Conservation (phyloP, 352 stramenopile genomes). For the Blastocystis sp. region DNA sequence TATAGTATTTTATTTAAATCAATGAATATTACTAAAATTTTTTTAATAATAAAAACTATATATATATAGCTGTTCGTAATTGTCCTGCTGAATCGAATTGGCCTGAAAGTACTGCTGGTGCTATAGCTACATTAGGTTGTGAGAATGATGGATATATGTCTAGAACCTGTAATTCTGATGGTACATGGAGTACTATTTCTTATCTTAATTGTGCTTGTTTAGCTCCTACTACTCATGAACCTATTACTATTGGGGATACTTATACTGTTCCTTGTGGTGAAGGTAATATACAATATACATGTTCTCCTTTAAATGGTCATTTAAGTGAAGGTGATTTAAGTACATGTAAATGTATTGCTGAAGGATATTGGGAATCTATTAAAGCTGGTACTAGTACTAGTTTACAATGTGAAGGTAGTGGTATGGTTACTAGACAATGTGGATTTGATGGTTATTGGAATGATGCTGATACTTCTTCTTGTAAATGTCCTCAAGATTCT, state of each 20-base stretch:
- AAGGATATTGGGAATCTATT: slow-evolving; percentile 4
- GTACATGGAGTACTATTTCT: slow-evolving; percentile 14
- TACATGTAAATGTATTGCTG: background rate
- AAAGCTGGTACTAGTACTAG: background rate
- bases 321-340: slow-evolving; percentile 14
- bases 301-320: slow-evolving; percentile 14
- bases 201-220: slow-evolving; percentile 11
- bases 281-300: slow-evolving; percentile 21
- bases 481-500: slow-evolving; percentile 22
- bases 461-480: slow-evolving; percentile 1
- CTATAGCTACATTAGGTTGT: slow-evolving; percentile 7
- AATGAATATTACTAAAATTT: no score
- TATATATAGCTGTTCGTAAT: no score
- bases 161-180: slow-evolving; percentile 34
- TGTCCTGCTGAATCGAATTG: slow-evolving; percentile 15
- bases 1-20: no score
- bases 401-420: background rate
- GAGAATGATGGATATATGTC: no score
- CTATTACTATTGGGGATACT: slow-evolving; percentile 8
- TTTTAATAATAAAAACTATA: no score
- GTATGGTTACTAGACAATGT: slow-evolving; percentile 10
- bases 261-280: slow-evolving; percentile 8
- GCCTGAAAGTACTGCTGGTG: slow-evolving; percentile 5
- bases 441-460: slow-evolving; percentile 17
- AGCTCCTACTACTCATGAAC: background rate